Conservation (phyloP, 306 rosid species). For the Acmispon strigosus region DNA sequence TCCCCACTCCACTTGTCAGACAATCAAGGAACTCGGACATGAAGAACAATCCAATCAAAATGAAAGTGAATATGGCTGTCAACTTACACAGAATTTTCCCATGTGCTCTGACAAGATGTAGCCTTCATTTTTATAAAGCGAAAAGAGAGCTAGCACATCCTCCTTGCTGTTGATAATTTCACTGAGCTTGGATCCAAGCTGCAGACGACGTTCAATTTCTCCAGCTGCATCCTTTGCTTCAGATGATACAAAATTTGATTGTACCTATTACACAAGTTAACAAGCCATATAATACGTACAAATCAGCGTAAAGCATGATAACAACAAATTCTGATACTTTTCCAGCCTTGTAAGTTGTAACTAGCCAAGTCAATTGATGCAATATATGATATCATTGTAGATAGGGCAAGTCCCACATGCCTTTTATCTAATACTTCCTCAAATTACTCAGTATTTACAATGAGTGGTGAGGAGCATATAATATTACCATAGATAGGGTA, state of each 20-base stretch:
- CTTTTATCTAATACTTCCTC: neutral
- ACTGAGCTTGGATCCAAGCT: slow-evolving; percentile 86
- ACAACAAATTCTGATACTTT: neutral
- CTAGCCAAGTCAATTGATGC: neutral
- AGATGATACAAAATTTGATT: slow-evolving; percentile 45
- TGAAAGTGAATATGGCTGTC: neutral
- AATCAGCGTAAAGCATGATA: slow-evolving; percentile 10
- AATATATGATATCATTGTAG: neutral
- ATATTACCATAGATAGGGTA: slow-evolving; percentile 1
- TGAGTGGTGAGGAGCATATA: neutral
- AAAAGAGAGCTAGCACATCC: slow-evolving; percentile 64
- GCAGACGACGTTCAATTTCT: slow-evolving; percentile 67
- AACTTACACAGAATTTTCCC: slow-evolving; percentile 79
- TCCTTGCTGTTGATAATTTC: slow-evolving; percentile 54
- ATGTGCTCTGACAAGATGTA: slow-evolving; percentile 71
- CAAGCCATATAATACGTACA: slow-evolving; percentile 4
- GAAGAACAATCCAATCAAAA: neutral
- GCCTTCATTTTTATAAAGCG: slow-evolving; percentile 63
- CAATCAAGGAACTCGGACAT: neutral
- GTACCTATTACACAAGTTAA: slow-evolving; percentile 34
- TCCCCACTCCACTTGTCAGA: neutral
- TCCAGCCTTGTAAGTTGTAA: neutral
- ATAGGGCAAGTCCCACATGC: neutral
- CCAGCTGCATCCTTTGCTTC: slow-evolving; percentile 81
- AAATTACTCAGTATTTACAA: neutral